These are phyloP conservation scores for Gastrodia elata DNA, from an alignment of 106 monocot genomes.

Conservation along the genomic window DNA sequence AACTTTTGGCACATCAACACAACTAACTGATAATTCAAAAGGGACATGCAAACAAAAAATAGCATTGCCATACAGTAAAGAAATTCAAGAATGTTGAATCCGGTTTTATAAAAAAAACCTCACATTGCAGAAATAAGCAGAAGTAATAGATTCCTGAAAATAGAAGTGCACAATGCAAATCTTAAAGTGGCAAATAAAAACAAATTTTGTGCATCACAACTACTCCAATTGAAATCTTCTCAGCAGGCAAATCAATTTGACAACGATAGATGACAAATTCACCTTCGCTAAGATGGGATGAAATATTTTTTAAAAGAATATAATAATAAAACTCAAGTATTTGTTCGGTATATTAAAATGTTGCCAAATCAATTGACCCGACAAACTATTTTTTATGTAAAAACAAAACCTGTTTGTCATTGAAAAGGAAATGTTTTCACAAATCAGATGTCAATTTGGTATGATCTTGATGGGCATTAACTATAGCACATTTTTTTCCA, in stretches of 20 bases:
- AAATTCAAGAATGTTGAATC: neutral
- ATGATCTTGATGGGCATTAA: neutral
- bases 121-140: neutral
- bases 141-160: neutral
- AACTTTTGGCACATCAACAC: neutral
- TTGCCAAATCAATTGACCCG: neutral
- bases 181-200: neutral
- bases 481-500: neutral
- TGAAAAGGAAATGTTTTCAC: neutral
- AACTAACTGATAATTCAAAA: neutral
- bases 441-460: neutral
- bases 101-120: neutral
- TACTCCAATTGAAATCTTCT: neutral
- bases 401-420: neutral
- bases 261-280: neutral
- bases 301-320: too few species aligned
- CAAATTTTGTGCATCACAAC: neutral
- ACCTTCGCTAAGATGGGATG: neutral
- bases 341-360: neutral
- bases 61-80: neutral
- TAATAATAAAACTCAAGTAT: neutral
- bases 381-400: neutral
- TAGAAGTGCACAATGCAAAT: neutral
- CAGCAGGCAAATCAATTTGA: neutral
- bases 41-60: neutral